Conservation (phyloP, 495 filamentous ascomycete genomes). For the Lepidopterella palustris region DNA sequence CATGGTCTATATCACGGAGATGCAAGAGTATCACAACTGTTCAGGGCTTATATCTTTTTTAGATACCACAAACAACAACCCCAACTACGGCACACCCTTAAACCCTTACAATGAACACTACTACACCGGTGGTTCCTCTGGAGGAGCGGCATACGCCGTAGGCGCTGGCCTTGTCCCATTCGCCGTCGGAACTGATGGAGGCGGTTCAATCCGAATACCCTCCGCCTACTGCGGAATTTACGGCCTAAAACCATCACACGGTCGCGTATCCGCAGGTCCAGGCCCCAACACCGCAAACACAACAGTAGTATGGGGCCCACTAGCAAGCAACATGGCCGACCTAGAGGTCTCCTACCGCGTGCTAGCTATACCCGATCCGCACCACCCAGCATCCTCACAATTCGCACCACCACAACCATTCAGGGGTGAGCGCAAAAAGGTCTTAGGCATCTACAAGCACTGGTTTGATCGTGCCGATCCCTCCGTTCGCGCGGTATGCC, state of each 20-base stretch:
- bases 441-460: constrained; percentile 65
- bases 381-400: constrained; percentile 43
- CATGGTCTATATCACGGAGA: not conserved
- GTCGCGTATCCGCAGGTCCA: constrained; percentile 61
- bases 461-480: constrained; percentile 69
- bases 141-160: constrained; percentile 75
- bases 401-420: constrained; percentile 45
- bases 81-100: constrained; percentile 66
- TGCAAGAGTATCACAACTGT: not conserved
- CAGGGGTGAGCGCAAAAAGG: constrained; percentile 35
- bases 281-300: constrained; percentile 55
- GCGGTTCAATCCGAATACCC: constrained; percentile 79
- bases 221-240: constrained; percentile 78
- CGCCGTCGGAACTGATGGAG: constrained; percentile 77
- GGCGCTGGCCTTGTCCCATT: constrained; percentile 72
- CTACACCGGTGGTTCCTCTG: constrained; percentile 86
- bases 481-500: constrained; percentile 53
- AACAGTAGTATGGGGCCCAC: constrained; percentile 65
- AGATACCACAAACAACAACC: constrained; percentile 82
- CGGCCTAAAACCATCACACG: constrained; percentile 79
- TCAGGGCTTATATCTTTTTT: not conserved
- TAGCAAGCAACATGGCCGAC: constrained; percentile 71
- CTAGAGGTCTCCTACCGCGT: constrained; percentile 75
- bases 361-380: constrained; percentile 65
- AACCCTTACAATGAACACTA: constrained; percentile 78